These are phyloP conservation scores for Neurospora crassa DNA, from an alignment of 2,329 filamentous ascomycete species.

Conservation along the genomic window DNA sequence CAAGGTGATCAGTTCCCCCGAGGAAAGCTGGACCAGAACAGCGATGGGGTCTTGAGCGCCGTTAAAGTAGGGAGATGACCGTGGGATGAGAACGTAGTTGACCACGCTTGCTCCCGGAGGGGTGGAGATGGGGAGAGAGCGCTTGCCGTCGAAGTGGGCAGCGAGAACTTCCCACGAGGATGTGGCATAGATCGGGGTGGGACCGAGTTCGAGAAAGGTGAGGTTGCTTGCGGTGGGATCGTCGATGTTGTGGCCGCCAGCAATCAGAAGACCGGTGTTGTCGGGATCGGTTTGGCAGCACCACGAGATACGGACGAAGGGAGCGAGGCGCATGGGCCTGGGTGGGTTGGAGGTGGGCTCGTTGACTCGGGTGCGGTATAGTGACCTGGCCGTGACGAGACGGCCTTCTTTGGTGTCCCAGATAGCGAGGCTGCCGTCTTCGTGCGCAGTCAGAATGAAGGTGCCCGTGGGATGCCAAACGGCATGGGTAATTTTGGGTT, in stretches of 20 bases:
- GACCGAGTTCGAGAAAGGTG: conserved; percentile 81
- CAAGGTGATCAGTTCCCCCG: conserved; percentile 80
- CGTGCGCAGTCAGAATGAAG: conserved; percentile 77
- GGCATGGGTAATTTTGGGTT: conserved; percentile 70
- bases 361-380: conserved; percentile 66
- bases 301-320: conserved; percentile 75
- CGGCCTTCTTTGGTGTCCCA: conserved; percentile 90
- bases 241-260: conserved; percentile 65
- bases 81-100: conserved; percentile 76
- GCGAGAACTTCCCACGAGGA: conserved; percentile 79
- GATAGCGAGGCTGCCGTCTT: conserved; percentile 84
- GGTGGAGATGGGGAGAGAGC: conserved; percentile 60
- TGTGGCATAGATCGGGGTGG: conserved; percentile 83
- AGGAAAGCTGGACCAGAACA: conserved; percentile 67
- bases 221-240: conserved; percentile 59
- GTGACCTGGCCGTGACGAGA: conserved; percentile 71
- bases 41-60: conserved; percentile 88
- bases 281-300: conserved; percentile 92
- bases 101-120: conserved; percentile 68
- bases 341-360: conserved; percentile 45
- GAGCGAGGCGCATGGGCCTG: conserved; percentile 55
- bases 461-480: conserved; percentile 93
- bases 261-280: conserved; percentile 80
- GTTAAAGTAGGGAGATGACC: conserved; percentile 72
- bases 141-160: conserved; percentile 71